Percentiles rank a stretch among this genome's conserved stretches.
These are phyloP conservation scores for Meyerozyma elateridarum DNA, from an alignment of 1,139 yeast species.

Conservation along the genomic window DNA sequence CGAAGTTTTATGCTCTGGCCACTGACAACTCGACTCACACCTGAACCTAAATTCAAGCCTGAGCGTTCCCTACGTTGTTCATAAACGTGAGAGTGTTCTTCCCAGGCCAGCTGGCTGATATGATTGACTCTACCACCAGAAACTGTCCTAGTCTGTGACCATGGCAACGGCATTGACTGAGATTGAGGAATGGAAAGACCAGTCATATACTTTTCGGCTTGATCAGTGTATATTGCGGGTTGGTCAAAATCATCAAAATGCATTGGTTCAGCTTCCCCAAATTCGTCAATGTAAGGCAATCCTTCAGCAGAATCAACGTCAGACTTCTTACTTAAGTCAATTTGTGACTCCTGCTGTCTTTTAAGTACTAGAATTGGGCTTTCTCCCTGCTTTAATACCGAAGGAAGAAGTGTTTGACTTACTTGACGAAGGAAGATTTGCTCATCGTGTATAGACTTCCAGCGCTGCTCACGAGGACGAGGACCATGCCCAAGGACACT, in stretches of 20 bases:
- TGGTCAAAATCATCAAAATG: conserved; percentile 26
- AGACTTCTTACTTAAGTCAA: conserved; percentile 1
- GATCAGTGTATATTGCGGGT: conserved; percentile 6
- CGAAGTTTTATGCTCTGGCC: conserved; percentile 3
- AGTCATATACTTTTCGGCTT: conserved; percentile 2
- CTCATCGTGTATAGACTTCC: conserved; percentile 32
- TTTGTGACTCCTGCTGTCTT: conserved; percentile 18
- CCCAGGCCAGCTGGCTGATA: conserved; percentile 19
- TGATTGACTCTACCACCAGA: conserved; percentile 2
- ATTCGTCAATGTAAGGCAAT: conserved; percentile 23
- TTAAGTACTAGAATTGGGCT: conserved; percentile 28
- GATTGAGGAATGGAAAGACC: conserved; percentile 2
- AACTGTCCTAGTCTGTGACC: neutral
- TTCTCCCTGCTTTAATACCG: conserved; percentile 32
- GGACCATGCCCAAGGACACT: conserved; percentile 14
- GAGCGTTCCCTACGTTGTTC: conserved; percentile 21
- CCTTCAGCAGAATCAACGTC: conserved; percentile 12
- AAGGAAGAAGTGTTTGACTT: conserved; percentile 31
- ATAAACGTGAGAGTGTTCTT: conserved; percentile 21
- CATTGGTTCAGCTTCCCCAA: conserved; percentile 21
- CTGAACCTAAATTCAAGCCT: conserved; percentile 14
- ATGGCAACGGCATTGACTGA: neutral
- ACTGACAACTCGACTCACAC: neutral
- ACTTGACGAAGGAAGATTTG: conserved; percentile 27
- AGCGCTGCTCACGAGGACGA: conserved; percentile 18